phyloP scores from a whole-genome alignment of 768 basidiomycete species.

The Mrakia blollopis region DNA sequence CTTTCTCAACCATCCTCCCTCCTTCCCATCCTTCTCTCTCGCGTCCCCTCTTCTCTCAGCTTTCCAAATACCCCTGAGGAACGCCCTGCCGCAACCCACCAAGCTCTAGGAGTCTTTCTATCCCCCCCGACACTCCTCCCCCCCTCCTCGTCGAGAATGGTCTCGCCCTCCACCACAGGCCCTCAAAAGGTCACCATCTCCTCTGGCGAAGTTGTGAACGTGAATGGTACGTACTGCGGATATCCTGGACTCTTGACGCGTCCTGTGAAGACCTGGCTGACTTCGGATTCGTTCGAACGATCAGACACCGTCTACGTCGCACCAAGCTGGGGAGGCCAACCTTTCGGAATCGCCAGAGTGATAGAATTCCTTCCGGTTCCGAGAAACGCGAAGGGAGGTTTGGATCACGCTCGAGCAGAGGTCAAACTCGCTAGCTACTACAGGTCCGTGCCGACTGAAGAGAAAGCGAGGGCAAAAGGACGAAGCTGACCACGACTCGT shows the following conservation, averaged over 20 bases:
- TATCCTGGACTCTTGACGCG: neutral
- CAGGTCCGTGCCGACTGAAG: neutral
- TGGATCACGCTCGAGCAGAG: neutral
- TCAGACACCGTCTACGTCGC: constrained; percentile 96
- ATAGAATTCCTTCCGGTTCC: constrained; percentile 88
- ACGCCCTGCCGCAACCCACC: neutral
- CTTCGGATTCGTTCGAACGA: neutral
- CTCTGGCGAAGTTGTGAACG: neutral
- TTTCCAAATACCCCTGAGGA: neutral
- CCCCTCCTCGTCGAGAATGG: neutral
- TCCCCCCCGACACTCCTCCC: neutral
- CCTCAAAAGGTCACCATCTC: neutral
- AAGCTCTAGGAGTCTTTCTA: neutral
- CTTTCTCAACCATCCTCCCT: neutral
- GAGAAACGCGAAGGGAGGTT: neutral
- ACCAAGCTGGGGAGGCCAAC: constrained; percentile 66
- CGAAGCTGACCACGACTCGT: neutral
- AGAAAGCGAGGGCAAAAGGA: constrained; percentile 42
- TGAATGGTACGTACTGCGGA: neutral
- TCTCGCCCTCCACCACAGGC: neutral
- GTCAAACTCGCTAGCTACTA: constrained; percentile 18
- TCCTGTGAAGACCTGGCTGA: neutral
- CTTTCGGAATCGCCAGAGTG: constrained; percentile 91
- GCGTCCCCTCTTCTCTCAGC: neutral
- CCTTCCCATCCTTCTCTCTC: neutral